Percentiles rank a stretch among this genome's conserved stretches.
phyloP scores from a whole-genome alignment of 305 asterid genomes.

The Rubia tinctorum region DNA sequence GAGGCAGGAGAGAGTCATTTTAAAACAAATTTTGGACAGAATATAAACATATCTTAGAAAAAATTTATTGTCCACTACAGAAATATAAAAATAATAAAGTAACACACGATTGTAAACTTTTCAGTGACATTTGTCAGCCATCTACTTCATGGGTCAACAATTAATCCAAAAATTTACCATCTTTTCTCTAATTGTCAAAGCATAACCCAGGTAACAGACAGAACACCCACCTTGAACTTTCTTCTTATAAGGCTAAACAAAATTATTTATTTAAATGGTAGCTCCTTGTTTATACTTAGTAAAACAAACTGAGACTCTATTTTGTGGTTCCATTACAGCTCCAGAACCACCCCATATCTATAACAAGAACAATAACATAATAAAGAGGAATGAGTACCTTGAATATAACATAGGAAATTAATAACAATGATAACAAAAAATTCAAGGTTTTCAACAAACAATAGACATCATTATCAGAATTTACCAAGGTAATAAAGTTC shows the following conservation, averaged over 20 bases:
- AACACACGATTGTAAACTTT: neutral
- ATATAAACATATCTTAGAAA: neutral
- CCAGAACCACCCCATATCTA: neutral
- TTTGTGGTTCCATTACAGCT: neutral
- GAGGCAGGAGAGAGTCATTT: constrained; percentile 10
- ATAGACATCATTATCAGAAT: neutral
- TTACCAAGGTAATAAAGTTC: neutral
- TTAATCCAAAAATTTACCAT: neutral
- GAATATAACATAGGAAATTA: neutral
- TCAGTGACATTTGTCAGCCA: neutral
- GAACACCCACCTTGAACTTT: neutral
- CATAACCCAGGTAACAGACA: no score
- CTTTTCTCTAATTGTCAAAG: neutral
- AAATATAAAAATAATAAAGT: neutral
- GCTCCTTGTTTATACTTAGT: neutral
- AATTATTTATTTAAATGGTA: neutral
- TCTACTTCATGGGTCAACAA: neutral
- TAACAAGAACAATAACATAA: no score
- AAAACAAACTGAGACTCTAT: neutral
- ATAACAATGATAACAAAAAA: no score
- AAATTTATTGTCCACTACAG: neutral
- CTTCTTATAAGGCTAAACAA: neutral
- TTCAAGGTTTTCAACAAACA: neutral
- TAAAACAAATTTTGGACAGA: constrained; percentile 8
- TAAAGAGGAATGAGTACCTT: neutral